These are phyloP conservation scores for Smittium culicis DNA, from an alignment of 371 early-diverging fungal genomes.

Conservation along the genomic window DNA sequence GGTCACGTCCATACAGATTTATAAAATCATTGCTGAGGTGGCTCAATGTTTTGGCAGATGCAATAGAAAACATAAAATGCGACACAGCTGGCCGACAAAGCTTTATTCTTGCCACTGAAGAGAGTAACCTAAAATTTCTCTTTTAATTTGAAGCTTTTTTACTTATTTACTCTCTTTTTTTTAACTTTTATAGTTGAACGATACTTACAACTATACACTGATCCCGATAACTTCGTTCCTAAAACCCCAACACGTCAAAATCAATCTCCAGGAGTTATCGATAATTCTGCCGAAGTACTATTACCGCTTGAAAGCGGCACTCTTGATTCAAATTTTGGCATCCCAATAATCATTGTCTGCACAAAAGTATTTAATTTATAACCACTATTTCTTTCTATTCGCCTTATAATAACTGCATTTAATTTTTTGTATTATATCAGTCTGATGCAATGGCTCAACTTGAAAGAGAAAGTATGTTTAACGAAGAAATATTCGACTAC, in stretches of 20 bases:
- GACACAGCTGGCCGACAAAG: slow-evolving; percentile 37
- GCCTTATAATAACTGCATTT: too few species aligned
- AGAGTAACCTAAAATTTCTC: slow-evolving; percentile 13
- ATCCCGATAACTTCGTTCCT: slow-evolving; percentile 25
- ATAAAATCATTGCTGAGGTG: slow-evolving; percentile 66
- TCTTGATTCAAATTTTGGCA: slow-evolving; percentile 66
- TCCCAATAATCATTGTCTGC: slow-evolving; percentile 81
- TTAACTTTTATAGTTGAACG: slow-evolving; percentile 37
- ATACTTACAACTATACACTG: slow-evolving; percentile 44
- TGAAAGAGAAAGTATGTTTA: slow-evolving; percentile 71
- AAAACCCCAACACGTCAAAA: not conserved
- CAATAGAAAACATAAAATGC: slow-evolving; percentile 42
- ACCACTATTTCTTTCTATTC: not conserved
- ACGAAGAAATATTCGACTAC: slow-evolving; percentile 86
- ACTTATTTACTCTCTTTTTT: too few species aligned
- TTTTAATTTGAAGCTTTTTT: too few species aligned
- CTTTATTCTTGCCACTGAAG: slow-evolving; percentile 7
- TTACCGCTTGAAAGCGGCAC: slow-evolving; percentile 69
- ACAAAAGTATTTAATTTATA: slow-evolving; percentile 50
- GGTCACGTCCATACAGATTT: slow-evolving; percentile 84
- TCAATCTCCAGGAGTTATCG: slow-evolving; percentile 17
- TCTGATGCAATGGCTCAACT: slow-evolving; percentile 59
- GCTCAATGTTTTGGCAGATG: slow-evolving; percentile 55
- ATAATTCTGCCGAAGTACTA: slow-evolving; percentile 35
- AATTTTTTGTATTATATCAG: slow-evolving; percentile 32